Evolutionary conservation across 2,329 filamentous ascomycete species (phyloP).

Genomic region (Macrophomina tecta): DNA sequence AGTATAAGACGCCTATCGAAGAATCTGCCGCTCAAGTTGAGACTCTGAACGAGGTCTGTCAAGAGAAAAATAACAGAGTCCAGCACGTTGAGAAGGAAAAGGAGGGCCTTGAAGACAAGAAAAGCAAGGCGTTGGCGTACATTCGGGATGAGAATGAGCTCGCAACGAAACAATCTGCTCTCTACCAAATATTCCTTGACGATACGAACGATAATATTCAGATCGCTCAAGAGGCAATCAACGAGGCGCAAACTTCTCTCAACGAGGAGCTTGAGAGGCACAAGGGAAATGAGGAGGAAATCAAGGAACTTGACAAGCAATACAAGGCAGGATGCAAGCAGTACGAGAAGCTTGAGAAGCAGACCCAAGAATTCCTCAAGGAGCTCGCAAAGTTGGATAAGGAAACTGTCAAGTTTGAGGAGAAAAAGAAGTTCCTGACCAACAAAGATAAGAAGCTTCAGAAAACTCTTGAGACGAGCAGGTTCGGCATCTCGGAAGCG

Average conservation of each 20-base stretch:
- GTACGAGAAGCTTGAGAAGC: slow-evolving; percentile 81
- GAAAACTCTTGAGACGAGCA: slow-evolving; percentile 80
- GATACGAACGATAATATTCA: slow-evolving; percentile 88
- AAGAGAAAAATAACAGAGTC: slow-evolving; percentile 93
- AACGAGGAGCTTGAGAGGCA: slow-evolving; percentile 91
- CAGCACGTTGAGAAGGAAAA: slow-evolving; percentile 99
- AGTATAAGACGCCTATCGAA: slow-evolving; percentile 97
- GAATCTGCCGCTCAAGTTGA: slow-evolving; percentile 91
- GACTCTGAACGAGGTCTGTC: slow-evolving; percentile 88
- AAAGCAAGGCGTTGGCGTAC: slow-evolving; percentile 88
- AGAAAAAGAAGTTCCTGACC: slow-evolving; percentile 92
- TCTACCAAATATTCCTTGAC: slow-evolving; percentile 90
- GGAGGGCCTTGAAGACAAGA: slow-evolving; percentile 90
- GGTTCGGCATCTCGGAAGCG: slow-evolving; percentile 75
- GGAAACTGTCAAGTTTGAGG: slow-evolving; percentile 95
- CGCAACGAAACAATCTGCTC: slow-evolving; percentile 82
- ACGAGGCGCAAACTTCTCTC: slow-evolving; percentile 86
- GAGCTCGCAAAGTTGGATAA: slow-evolving; percentile 94
- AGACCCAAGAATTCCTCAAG: slow-evolving; percentile 78
- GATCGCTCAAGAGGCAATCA: slow-evolving; percentile 87
- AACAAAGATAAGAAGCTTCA: slow-evolving; percentile 95
- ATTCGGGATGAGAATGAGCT: slow-evolving; percentile 94
- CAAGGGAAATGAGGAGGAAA: slow-evolving; percentile 84
- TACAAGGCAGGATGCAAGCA: slow-evolving; percentile 85
- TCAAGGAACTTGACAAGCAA: slow-evolving; percentile 85